Evolutionary conservation across 2,329 filamentous ascomycete genomes (phyloP).

Genomic region (Penicillium glabrum): DNA sequence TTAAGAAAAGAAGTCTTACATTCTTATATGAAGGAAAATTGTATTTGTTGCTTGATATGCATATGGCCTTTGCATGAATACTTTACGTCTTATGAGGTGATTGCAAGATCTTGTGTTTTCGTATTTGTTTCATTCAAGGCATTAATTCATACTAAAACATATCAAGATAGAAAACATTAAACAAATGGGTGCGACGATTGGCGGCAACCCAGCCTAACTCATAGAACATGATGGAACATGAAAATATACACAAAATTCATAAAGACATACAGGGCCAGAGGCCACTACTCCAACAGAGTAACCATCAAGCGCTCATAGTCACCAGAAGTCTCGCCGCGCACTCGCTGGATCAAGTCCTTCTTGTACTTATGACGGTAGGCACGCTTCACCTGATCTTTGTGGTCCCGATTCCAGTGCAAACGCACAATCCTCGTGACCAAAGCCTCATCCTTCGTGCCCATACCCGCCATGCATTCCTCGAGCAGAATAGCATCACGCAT

Average conservation of each 20-base stretch:
- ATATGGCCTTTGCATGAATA: neutral
- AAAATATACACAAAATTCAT: neutral
- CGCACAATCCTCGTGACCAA: conserved; percentile 76
- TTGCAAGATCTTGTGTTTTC: neutral
- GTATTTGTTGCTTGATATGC: neutral
- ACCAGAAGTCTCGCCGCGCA: conserved; percentile 80
- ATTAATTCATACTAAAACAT: neutral
- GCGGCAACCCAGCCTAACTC: neutral
- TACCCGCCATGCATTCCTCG: conserved; percentile 83
- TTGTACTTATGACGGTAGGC: conserved; percentile 74
- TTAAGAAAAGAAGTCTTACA: neutral
- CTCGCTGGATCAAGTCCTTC: conserved; percentile 65
- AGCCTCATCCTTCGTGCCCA: conserved; percentile 82
- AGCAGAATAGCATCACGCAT: conserved; percentile 78
- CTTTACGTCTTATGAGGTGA: neutral
- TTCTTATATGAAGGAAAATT: neutral
- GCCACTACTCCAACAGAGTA: conserved; percentile 53
- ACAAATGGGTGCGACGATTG: neutral
- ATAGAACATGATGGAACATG: neutral
- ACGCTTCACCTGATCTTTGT: conserved; percentile 73
- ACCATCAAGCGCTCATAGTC: conserved; percentile 78
- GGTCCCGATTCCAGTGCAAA: conserved; percentile 76
- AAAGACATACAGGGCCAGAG: neutral
- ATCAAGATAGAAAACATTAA: neutral
- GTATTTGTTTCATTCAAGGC: neutral